Percentiles rank a stretch among this genome's conserved stretches.
phyloP scores from a whole-genome alignment of 1,284 basidiomycete genomes.

The Albatrellus sp. region DNA sequence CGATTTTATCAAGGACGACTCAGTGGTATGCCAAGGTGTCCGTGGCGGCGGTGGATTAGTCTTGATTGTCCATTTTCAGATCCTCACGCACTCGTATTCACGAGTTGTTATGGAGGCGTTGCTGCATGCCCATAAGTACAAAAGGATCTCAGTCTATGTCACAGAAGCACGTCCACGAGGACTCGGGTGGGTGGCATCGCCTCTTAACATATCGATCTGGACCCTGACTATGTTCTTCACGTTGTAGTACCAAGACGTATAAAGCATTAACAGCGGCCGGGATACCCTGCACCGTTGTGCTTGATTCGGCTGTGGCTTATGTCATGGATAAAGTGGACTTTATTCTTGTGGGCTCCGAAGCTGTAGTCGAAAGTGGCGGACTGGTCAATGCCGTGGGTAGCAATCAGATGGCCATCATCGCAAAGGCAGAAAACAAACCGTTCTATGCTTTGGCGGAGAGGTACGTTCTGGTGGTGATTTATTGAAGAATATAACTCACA shows the following conservation, averaged over 20 bases:
- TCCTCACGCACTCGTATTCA: constrained; percentile 92
- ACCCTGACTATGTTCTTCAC: not conserved
- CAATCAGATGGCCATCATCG: constrained; percentile 93
- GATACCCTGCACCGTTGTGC: constrained; percentile 88
- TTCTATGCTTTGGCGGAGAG: constrained; percentile 96
- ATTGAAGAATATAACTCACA: too few relatives aligned
- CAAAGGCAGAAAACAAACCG: constrained; percentile 88
- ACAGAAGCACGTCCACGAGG: constrained; percentile 88
- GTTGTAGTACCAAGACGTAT: constrained; percentile 73
- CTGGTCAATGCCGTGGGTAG: constrained; percentile 86
- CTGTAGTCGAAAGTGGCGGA: constrained; percentile 90
- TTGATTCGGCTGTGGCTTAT: constrained; percentile 95
- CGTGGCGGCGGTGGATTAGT: not conserved
- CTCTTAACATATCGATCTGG: not conserved
- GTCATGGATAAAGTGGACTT: constrained; percentile 90
- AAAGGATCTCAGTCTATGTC: constrained; percentile 94
- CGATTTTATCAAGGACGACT: constrained; percentile 90
- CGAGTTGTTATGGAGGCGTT: constrained; percentile 93
- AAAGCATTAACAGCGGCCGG: constrained; percentile 74
- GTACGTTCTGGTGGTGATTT: constrained; percentile 25
- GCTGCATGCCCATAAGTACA: constrained; percentile 78
- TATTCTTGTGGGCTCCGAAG: constrained; percentile 93
- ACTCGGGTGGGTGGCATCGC: constrained; percentile 43
- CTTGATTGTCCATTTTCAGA: constrained; percentile 31
- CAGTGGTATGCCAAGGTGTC: constrained; percentile 47